phyloP scores from a whole-genome alignment of 2,329 filamentous ascomycete species.

The Erysiphe pulchra region DNA sequence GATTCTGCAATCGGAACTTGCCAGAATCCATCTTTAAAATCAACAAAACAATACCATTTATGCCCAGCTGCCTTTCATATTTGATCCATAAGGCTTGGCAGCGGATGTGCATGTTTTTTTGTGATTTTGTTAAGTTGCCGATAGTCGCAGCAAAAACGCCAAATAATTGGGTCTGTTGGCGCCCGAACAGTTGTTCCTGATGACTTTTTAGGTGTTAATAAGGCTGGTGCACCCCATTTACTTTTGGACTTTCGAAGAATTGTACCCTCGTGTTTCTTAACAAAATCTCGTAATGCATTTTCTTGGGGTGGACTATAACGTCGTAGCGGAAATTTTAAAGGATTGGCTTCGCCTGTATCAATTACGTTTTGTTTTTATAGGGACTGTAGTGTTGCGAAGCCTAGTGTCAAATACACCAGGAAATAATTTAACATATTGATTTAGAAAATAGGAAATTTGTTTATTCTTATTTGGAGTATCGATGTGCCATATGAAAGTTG shows the following conservation, averaged over 20 bases:
- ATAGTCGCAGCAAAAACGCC: neutral
- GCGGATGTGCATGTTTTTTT: neutral
- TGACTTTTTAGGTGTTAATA: constrained; percentile 1
- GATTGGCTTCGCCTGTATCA: neutral
- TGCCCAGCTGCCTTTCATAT: neutral
- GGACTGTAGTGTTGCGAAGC: neutral
- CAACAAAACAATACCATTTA: neutral
- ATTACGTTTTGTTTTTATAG: neutral
- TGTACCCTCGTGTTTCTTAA: neutral
- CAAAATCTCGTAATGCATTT: neutral
- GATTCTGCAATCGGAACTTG: neutral
- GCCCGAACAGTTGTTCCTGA: neutral
- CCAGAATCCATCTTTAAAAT: neutral
- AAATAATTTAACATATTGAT: neutral
- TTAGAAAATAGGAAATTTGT: neutral
- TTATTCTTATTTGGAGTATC: neutral
- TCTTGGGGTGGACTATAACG: neutral
- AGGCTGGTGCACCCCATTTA: neutral
- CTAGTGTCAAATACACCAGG: neutral
- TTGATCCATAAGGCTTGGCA: neutral
- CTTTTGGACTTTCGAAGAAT: neutral
- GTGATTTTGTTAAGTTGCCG: neutral
- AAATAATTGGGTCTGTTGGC: neutral
- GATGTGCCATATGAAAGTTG: no score
- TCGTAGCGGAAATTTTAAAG: neutral